Evolutionary conservation across 2,329 filamentous ascomycete species (phyloP), one percentile per base, ranked within the genome.

Genomic region (Metarhizium album): DNA sequence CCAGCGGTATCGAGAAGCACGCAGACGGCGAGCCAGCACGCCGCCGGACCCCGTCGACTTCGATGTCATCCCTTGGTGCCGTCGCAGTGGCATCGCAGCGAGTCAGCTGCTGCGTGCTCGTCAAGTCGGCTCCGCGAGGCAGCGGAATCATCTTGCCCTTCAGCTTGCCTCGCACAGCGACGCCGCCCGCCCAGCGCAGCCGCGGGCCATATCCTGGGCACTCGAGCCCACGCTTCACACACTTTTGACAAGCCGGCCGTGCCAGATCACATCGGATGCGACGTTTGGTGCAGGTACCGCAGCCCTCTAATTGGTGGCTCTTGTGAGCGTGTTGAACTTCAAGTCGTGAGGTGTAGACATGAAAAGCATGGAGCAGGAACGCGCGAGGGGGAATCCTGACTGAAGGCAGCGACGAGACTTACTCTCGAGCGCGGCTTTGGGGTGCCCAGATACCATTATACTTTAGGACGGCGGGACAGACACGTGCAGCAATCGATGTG

Each of bases 221-320:
- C 8, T 52, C 37, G 13, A 63, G 54, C 3, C 62, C 62, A 48
- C 62, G 63, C 33, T 60, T 62, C 11, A 51, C 50, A 51, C 62
- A 64, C 51, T 64, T 64, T 14, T 56, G 47, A 48, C 62, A 64
- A 31, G 46, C 51, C 20, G 62, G 62, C 13, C 46, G 53, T 20
- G 46, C 47, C 5, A 60, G 55, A 48, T 64, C 62, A 51, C 62
- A 64, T 16, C 55, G 54, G 47, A 64, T 64, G 42, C 62, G 62
- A 31, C 62, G 60, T 49, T 57, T 56, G 43, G 57, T 57, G 52
- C 62, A 64, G 14, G 56, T 59, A 38, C 57, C 55, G 40, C 62
- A 64, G 35, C 59, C 59, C 59, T 45, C 31, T 48, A 37, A 29
- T 31, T 46, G 24, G 43, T 20, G 16, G 43, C 9, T 18, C 11